Evolutionary conservation across 2,329 filamentous ascomycete species (phyloP), one percentile per base, ranked within the genome.

Genomic region (Sporothrix protearum): DNA sequence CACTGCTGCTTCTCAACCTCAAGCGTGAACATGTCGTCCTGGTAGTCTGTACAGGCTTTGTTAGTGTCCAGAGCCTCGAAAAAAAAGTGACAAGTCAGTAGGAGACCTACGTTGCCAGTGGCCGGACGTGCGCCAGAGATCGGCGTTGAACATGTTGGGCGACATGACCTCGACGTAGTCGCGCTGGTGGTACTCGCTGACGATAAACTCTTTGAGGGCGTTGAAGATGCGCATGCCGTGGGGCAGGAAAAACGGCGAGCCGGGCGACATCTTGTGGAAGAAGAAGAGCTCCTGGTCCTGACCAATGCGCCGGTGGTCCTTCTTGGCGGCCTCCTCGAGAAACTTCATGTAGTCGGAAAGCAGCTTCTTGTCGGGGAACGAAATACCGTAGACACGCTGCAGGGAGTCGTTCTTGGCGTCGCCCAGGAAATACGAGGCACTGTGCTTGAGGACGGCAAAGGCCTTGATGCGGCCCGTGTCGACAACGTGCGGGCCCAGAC

Each of bases 221-320:
- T 76, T 76, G 73, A 72, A 76, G 72, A 76, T 76, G 71, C 76
- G 74, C 72, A 75, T 76, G 74, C 96, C 96, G 78, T 97, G 93
- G 1, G 95, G 95, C 64, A 97, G 84, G 84, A 96, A 94, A 86
- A 99, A 97, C 72, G 91, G 90, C 22, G 93, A 96, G 45, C 96
- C 96, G 0, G 96, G 96, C n/a, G 94, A 97, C 77, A 91, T 86
- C 75, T 96, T 92, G 78, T 96, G 91, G 84, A 97, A 99, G 85
- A 97, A 96, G 86, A 97, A 99, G 9, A 99, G 89, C 80, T 98
- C 95, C 81, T 99, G 96, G 74, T 98, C 94, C 79, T 91, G 92
- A 75, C 94, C 96, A 76, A 99, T 94, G 83, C 92, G 93, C 75
- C 95, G 87, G 80, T 99, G 96, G 78, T 98, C 96, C 75, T 96